Evolutionary conservation across 108 stramenopile genomes (phyloP).

Genomic region (Fragilaria radians): DNA sequence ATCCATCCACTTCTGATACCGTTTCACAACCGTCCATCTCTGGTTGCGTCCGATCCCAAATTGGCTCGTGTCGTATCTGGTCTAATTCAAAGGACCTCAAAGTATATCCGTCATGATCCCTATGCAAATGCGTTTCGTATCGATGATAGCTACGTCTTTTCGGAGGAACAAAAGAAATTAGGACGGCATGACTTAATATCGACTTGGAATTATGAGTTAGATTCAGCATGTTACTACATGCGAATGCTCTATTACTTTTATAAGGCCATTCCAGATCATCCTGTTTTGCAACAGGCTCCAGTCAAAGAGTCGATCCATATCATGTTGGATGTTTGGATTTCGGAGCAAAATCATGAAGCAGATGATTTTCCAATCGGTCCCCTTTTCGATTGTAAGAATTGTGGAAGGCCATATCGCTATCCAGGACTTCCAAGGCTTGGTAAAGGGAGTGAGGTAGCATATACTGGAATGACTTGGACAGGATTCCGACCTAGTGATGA

Average conservation of each 20-base stretch:
- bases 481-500: constrained; percentile 60
- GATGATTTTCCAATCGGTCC: constrained; percentile 33
- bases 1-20: constrained; percentile 27
- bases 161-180: constrained; percentile 20
- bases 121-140: constrained; percentile 58
- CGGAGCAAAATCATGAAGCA: constrained; percentile 50
- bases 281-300: constrained; percentile 8
- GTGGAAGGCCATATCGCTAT: constrained; percentile 44
- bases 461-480: constrained; percentile 37
- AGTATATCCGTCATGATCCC: constrained; percentile 53
- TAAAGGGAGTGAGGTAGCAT: constrained; percentile 31
- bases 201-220: constrained; percentile 64
- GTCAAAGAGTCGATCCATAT: constrained; percentile 39
- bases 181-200: constrained; percentile 48
- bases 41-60: constrained; percentile 27
- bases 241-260: constrained; percentile 32
- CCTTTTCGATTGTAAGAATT: constrained; percentile 44
- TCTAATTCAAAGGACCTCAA: constrained; percentile 45
- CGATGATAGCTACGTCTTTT: constrained; percentile 27
- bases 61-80: constrained; percentile 45
- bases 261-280: constrained; percentile 1
- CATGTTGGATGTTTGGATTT: constrained; percentile 54
- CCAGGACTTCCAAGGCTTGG: constrained; percentile 37
- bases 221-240: constrained; percentile 47
- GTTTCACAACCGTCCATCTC: constrained; percentile 9